Evolutionary conservation across 805 yeast species (phyloP), one percentile per base, ranked within the genome.

Genomic region (Candida loeiensis): DNA sequence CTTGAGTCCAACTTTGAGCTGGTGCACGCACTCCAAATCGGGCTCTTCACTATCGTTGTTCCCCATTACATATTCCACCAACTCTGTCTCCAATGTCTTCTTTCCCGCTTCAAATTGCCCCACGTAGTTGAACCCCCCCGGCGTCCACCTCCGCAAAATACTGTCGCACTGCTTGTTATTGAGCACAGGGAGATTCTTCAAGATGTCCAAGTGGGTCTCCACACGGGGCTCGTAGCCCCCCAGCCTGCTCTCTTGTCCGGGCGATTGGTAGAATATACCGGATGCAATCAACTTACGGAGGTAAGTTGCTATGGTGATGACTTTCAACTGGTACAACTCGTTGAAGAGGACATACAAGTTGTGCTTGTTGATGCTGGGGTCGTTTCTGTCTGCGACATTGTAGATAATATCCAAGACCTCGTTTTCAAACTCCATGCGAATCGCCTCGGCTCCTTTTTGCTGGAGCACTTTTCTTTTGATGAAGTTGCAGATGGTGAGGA

Each of bases 251-350:
- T 53, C 50, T 7, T 46, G 45, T 21, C 51, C 75, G 6, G 76
- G 71, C 3, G 69, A 63, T 3, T 56, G 46, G 58, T 85, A 87
- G 34, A 90, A 76, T 1, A 88, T 69, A 4, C 97, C 99, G 1
- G 93, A 80, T 7, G 96, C 87, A 33, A 91, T 89, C 26, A 90
- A 64, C 49, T 81, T 78, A 51, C 97, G 68, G 42, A 90, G 69
- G 53, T 91, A 91, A 1, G 84, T 73, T 1, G 84, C 78, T 12
- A 80, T 66, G 2, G 76, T 60, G 17, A 84, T 69, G 17, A 83
- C 57, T 34, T 73, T 73, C 39, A 70, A 48, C 30, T 70, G 73
- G 36, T 71, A 69, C 3, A 81, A 57, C 54, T 77, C 81, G 39
- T 71, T 68, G 13, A 82, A 66, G 22, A 80, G 58, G n/a, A 72